Percentiles rank a stretch among this genome's conserved stretches.
Conservation (phyloP, 129 eudicot genomes). For the Tanacetum coccineum region DNA sequence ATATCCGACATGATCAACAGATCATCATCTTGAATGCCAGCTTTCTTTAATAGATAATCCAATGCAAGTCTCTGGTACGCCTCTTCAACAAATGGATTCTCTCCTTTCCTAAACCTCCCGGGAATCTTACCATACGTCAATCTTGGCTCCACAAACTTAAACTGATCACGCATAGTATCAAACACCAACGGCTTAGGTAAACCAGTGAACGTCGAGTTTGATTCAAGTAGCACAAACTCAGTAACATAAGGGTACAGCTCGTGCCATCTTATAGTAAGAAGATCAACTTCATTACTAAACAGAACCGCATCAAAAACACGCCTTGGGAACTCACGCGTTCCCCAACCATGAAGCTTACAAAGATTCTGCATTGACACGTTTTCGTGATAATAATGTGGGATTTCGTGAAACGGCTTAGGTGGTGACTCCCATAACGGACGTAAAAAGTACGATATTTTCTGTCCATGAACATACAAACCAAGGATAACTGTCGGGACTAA, state of each 20-base stretch:
- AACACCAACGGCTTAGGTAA: constrained; percentile 68
- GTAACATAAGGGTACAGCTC: constrained; percentile 81
- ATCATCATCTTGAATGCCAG: constrained; percentile 89
- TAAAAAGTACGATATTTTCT: constrained; percentile 73
- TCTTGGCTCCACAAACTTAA: constrained; percentile 66
- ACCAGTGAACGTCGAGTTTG: constrained; percentile 86
- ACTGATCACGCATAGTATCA: constrained; percentile 49
- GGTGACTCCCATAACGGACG: constrained; percentile 92
- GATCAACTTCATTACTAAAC: constrained; percentile 85
- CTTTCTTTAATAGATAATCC: constrained; percentile 66
- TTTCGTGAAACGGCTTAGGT: constrained; percentile 73
- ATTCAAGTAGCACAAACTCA: constrained; percentile 89
- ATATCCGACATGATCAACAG: constrained; percentile 88
- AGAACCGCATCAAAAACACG: constrained; percentile 90
- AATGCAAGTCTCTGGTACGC: constrained; percentile 83
- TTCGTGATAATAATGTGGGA: constrained; percentile 85
- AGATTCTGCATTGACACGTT: constrained; percentile 81
- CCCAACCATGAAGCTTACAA: constrained; percentile 93
- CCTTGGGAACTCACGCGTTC: constrained; percentile 73
- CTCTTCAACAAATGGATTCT: constrained; percentile 89
- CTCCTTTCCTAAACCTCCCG: constrained; percentile 66
- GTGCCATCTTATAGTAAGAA: constrained; percentile 78
- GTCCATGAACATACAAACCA: constrained; percentile 60
- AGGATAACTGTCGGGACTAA: constrained; percentile 52
- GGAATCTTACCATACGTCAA: constrained; percentile 74